phyloP scores from a whole-genome alignment of 2,329 filamentous ascomycete genomes.

The Tolypocladium ophioglossoides region DNA sequence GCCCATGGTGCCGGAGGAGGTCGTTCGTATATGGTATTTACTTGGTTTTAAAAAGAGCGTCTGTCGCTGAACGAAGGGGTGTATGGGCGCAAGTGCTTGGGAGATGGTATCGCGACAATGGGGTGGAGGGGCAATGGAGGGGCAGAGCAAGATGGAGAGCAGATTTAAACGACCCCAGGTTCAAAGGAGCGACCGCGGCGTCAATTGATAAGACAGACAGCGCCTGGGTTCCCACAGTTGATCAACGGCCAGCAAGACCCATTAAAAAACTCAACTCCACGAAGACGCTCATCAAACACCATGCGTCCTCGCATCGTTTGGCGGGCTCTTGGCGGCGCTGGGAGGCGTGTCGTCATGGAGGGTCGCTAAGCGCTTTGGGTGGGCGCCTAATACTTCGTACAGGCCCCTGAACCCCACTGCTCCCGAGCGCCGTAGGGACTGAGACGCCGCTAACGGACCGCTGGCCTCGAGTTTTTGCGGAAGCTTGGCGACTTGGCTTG shows the following conservation, averaged over 20 bases:
- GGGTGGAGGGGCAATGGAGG: background rate
- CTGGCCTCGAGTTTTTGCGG: background rate
- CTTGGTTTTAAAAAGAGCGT: background rate
- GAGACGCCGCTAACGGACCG: background rate
- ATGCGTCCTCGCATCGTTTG: background rate
- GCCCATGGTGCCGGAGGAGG: constrained; percentile 24
- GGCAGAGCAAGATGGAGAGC: background rate
- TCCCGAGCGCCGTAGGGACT: background rate
- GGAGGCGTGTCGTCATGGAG: constrained; percentile 8
- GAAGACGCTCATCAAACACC: background rate
- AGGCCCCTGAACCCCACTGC: background rate
- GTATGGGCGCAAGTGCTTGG: background rate
- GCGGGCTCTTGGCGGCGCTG: background rate
- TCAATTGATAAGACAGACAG: background rate
- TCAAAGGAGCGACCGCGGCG: background rate
- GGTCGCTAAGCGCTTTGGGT: constrained; percentile 2
- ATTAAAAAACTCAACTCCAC: constrained; percentile 1
- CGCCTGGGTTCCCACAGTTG: background rate
- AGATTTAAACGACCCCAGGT: background rate
- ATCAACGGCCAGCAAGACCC: background rate
- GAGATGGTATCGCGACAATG: constrained; percentile 1
- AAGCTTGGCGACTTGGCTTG: background rate
- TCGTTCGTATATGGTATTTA: background rate
- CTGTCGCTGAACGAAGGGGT: background rate
- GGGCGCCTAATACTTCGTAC: background rate